phyloP scores from a whole-genome alignment of 176 grass and related monocot genomes.

The Zoysia japonica region DNA sequence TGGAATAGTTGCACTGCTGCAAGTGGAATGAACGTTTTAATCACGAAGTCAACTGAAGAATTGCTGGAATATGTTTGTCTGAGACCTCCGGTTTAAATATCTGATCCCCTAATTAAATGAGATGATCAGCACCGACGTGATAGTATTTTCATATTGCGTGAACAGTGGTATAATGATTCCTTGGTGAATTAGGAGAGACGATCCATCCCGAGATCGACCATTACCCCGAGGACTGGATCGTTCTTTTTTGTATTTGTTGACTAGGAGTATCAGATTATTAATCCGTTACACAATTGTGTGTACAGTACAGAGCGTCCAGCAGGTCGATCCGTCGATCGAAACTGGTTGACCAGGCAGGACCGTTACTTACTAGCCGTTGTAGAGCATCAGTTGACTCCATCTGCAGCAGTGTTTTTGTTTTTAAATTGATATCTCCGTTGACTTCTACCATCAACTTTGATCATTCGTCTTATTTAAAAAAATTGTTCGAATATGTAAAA shows the following conservation, averaged over 20 bases:
- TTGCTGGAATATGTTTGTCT: not conserved
- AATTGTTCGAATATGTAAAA: too few relatives aligned
- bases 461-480: too few relatives aligned
- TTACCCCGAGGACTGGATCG: slow-evolving; percentile 22
- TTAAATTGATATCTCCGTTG: too few relatives aligned
- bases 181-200: not conserved
- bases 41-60: slow-evolving; percentile 42
- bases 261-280: not conserved
- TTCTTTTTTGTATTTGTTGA: slow-evolving; percentile 1
- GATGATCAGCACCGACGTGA: slow-evolving; percentile 15
- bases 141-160: slow-evolving; percentile 11
- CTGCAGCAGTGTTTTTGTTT: not conserved
- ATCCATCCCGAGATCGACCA: slow-evolving; percentile 31
- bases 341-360: slow-evolving; percentile 35
- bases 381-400: slow-evolving; percentile 35
- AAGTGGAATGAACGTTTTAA: slow-evolving; percentile 22
- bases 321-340: not conserved
- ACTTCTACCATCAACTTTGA: too few relatives aligned
- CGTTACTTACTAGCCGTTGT: slow-evolving; percentile 41
- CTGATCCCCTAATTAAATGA: slow-evolving; percentile 11
- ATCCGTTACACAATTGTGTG: slow-evolving; percentile 12
- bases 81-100: not conserved
- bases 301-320: not conserved
- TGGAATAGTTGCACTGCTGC: slow-evolving; percentile 20
- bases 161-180: not conserved